Evolutionary conservation across 768 basidiomycete genomes (phyloP), one percentile per base, ranked within the genome.

Genomic region (Amanita phalloides): DNA sequence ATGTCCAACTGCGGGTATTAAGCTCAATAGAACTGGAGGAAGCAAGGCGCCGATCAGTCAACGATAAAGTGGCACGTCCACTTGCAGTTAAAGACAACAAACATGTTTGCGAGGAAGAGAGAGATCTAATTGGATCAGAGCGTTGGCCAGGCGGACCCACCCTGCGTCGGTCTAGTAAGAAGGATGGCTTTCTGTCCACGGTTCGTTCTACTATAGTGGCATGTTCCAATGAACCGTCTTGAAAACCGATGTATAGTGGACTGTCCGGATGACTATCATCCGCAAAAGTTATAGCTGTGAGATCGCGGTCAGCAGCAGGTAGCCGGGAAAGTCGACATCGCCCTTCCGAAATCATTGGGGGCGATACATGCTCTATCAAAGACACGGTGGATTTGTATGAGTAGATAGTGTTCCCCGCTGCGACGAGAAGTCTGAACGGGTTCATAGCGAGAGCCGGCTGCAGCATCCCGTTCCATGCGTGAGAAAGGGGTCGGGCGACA

Each of bases 401-500:
- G 56, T 78, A 73, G n/a, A 89, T 63, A 20, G 61, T 60, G 55
- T 66, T 67, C 9, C 83, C 84, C 5, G 82, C 78, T 11, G 78
- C 82, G 39, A 87, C 75, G 35, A 85, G 54, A 1, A 89, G 66
- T 6, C 80, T 69, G 25, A 76, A 76, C 14, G 65, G 50, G 50
- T 72, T 82, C 52, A 82, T 70, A 25, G 81, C 76, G 35, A 88
- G 60, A 10, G 71, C 58, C 4, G 86, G 81, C 53, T 77, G 81
- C 4, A 74, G 63, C 57, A 75, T 84, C 21, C 68, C 70, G 4
- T 57, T 11, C 85, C 85, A 88, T 8, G 74, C 71, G 23, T 68
- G 67, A 20, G 81, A 77, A 7, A 88, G 70, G 1, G 84, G 85
- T 1, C 82, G 76, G 3, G 84, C 83, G 20, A 84, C 65, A 53